phyloP scores from a whole-genome alignment of 23 red algal species.

The Gracilaria domingensis region DNA sequence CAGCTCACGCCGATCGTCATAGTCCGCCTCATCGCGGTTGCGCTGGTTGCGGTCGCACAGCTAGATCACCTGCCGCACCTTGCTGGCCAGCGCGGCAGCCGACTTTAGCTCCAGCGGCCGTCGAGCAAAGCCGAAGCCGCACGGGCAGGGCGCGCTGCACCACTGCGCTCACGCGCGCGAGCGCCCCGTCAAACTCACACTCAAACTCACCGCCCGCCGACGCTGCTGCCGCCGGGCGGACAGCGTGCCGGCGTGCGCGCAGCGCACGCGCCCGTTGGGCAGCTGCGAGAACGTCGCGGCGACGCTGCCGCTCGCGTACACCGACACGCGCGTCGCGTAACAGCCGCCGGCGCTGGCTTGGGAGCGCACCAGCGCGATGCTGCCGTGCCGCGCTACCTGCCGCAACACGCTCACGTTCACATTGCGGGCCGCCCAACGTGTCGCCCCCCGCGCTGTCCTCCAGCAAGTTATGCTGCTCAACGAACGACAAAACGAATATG shows the following conservation, averaged over 20 bases:
- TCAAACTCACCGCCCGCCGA: background rate
- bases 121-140: background rate
- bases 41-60: conserved; percentile 86
- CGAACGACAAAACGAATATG: conserved; percentile 7
- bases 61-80: conserved; percentile 89
- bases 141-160: background rate
- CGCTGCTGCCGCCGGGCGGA: background rate
- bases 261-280: background rate
- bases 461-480: conserved; percentile 33
- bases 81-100: conserved; percentile 50
- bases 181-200: background rate
- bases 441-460: background rate
- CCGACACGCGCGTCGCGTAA: conserved; percentile 5
- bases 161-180: background rate
- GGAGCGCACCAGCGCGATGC: background rate
- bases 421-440: background rate
- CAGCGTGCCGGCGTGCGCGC: background rate
- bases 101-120: conserved; percentile 86
- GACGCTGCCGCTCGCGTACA: background rate
- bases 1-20: conserved; percentile 76
- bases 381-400: background rate
- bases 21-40: conserved; percentile 75
- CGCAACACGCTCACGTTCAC: background rate
- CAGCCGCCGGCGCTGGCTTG: background rate
- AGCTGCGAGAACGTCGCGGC: background rate